phyloP scores from a whole-genome alignment of 2,329 filamentous ascomycete genomes.

The Pyricularia sp. region DNA sequence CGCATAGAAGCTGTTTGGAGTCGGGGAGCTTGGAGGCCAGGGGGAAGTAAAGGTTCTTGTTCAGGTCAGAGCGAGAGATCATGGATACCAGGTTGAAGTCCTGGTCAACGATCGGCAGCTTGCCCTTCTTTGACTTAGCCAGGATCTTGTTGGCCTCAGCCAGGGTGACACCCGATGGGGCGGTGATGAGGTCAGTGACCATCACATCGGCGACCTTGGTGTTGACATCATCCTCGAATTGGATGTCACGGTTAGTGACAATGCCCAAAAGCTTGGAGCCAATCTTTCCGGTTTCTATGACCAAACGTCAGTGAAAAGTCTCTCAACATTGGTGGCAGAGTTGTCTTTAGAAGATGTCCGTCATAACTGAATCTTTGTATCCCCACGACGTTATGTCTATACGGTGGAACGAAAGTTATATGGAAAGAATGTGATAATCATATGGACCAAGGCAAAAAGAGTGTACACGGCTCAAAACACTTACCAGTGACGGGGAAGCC shows the following conservation, averaged over 20 bases:
- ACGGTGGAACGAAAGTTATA: slow-evolving; percentile 99
- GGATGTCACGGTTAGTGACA: slow-evolving; percentile 94
- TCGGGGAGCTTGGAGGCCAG: slow-evolving; percentile 91
- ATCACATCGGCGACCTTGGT: slow-evolving; percentile 81
- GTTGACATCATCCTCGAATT: slow-evolving; percentile 74
- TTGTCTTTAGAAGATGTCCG: slow-evolving; percentile 13
- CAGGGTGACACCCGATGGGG: slow-evolving; percentile 71
- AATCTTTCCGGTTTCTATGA: slow-evolving; percentile 79
- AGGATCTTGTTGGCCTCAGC: slow-evolving; percentile 88
- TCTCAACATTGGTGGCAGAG: background rate
- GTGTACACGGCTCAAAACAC: slow-evolving; percentile 26
- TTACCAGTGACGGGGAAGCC: slow-evolving; percentile 97
- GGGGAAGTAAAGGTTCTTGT: slow-evolving; percentile 97
- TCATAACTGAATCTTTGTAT: slow-evolving; percentile 46
- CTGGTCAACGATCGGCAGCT: slow-evolving; percentile 84
- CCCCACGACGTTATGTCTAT: slow-evolving; percentile 81
- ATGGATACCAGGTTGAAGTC: slow-evolving; percentile 81
- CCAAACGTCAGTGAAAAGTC: slow-evolving; percentile 24
- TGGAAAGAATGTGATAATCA: slow-evolving; percentile 75
- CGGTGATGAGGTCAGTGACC: slow-evolving; percentile 90
- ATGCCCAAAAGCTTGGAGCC: slow-evolving; percentile 96
- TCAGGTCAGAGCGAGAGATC: slow-evolving; percentile 89
- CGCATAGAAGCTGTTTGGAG: slow-evolving; percentile 95
- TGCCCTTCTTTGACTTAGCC: slow-evolving; percentile 95
- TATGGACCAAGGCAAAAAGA: slow-evolving; percentile 23